Evolutionary conservation across 352 stramenopile species (phyloP), one percentile per base, ranked within the genome.

Genomic region (Phytopythium sindhum): DNA sequence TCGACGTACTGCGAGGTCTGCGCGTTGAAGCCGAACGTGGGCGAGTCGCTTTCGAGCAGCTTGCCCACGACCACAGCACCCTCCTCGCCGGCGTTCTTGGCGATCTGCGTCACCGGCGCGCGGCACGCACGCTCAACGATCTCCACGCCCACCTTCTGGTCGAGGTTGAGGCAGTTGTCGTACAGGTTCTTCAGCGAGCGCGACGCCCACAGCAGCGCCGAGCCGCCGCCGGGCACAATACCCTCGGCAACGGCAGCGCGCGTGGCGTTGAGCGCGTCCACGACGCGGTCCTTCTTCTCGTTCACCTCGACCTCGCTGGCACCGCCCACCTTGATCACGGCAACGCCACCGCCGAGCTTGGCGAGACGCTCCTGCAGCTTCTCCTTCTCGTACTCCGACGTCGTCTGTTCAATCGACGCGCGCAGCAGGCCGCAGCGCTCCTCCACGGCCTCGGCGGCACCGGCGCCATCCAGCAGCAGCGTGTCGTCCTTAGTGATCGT

Each of bases 271-370:
- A 99, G 86, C n/a, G 98, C 98, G 84, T 99, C 98, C 45, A 99
- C 95, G 57, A 99, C 96, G 69, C 98, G 95, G 81, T 99, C 98
- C 89, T 99, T 99, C 96, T 99, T 99, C 81, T 99, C 98, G 28
- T 91, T 83, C 19, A 99, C 97, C 80, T 99, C 98, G 47, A 99
- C 96, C 78, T 99, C 98, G 58, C 86, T 98, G 59, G 96, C 96
- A 53, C 97, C 98, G 60, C 98, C 98, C 33, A 99, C 98, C 84
- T 99, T 99, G 80, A 99, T 99, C 28, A 99, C 97, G 33, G 98
- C 98, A 54, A 99, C 97, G 72, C 98, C 98, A 69, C 98, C 98
- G 67, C 93, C 95, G 47, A 99, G 86, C 88, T 99, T 99, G 67
- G 98, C 98, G 21, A 99, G 89, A 75, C 98, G 95, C 78, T 99